Base-by-base conservation (phyloP, 2,329 filamentous ascomycete genomes). In the Alternaria sp. region DNA sequence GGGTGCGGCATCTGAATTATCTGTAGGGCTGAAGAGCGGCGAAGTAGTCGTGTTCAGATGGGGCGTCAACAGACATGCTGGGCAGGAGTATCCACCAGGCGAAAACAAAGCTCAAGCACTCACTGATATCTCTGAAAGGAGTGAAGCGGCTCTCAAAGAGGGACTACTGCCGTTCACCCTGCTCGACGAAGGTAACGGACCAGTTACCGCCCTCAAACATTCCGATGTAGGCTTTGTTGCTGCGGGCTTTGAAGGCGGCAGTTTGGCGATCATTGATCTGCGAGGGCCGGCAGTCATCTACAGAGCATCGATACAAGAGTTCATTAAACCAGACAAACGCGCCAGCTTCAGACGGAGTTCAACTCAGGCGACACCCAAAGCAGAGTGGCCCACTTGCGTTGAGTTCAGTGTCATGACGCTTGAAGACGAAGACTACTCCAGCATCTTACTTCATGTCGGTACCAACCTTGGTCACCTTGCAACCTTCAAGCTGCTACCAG, bases 181-280 rank as follows among this genome's bases (percentile, higher is more conserved):
- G 31, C 88, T 97, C 58, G 88, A 96, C 73, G 91, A 94, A 84
- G 86, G 90, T 74, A 88, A 93, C 71, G 95, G 93, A 0, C 83
- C 91, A 1, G 88, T 97, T 31, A 93, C 87, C 23, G 90, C 90
- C 1, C 73, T 96, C 36, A 90, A 91, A 57, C 87, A 95, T 55
- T 95, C 93, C n/a, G 92, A 97, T 75, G 88, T 98, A 11, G 95
- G 95, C 0, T 99, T 99, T 72, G 86, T 96, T 10, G 93, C 90
- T 10, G 88, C 90, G 29, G 95, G 93, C 0, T 97, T 93, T 9
- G 90, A 96, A 75, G 86, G 87, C 37, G 95, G 95, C 2, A 87
- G 87, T 63, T 78, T 99, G 36, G 90, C 86, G 8, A 85, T 99
- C 36, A 86, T 98, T 51, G 95, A 99, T 75, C 82, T 99, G 61